phyloP scores from a whole-genome alignment of 768 basidiomycete species.

The Kwoniella dejecticola region DNA sequence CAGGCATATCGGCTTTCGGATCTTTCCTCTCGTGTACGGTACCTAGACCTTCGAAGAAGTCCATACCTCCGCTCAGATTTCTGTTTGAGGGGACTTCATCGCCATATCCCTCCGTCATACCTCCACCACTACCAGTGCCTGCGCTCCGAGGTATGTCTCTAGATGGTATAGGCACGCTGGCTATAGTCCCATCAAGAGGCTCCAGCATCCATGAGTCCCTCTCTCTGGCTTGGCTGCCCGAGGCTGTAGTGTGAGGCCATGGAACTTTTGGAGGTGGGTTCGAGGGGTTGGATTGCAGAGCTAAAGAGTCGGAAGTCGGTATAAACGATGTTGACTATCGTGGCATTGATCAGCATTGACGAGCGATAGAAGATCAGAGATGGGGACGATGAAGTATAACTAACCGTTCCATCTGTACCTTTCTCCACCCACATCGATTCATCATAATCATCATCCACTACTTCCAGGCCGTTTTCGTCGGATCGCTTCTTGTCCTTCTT shows the following conservation, averaged over 20 bases:
- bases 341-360: not conserved
- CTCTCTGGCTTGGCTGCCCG: conserved; percentile 61
- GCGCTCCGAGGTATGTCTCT: conserved; percentile 40
- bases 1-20: conserved; percentile 61
- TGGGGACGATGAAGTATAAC: conserved; percentile 13
- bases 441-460: conserved; percentile 70
- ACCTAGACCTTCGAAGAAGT: conserved; percentile 88
- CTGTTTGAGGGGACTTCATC: conserved; percentile 63
- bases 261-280: conserved; percentile 62
- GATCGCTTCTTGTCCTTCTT: conserved; percentile 55
- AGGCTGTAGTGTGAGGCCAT: conserved; percentile 56
- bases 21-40: conserved; percentile 68
- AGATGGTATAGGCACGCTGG: conserved; percentile 42
- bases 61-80: conserved; percentile 64
- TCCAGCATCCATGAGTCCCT: conserved; percentile 89
- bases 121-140: conserved; percentile 17
- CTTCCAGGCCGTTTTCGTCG: conserved; percentile 53
- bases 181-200: conserved; percentile 52
- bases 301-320: conserved; percentile 72
- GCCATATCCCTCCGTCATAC: conserved; percentile 54
- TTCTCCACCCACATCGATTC: conserved; percentile 65
- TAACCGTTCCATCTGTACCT: conserved; percentile 39
- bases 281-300: conserved; percentile 66
- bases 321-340: conserved; percentile 62
- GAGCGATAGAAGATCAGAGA: conserved; percentile 10